Conservation (phyloP, 2,329 filamentous ascomycete species). For the Penicillium brasilianum region DNA sequence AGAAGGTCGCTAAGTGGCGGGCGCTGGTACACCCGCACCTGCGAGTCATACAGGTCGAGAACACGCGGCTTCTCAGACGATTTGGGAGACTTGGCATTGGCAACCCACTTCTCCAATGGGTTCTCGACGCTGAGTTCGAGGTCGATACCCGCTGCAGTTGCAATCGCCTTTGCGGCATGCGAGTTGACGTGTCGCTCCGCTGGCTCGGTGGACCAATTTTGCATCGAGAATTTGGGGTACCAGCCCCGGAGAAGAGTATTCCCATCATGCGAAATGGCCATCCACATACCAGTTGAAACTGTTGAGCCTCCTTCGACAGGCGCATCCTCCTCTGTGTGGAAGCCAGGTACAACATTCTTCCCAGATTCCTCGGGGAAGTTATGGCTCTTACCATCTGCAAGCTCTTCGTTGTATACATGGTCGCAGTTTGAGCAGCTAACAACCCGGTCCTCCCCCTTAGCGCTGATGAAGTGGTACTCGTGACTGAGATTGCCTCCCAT, state of each 20-base stretch:
- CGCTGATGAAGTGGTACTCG: constrained; percentile 85
- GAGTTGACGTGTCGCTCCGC: constrained; percentile 56
- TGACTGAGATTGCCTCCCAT: constrained; percentile 95
- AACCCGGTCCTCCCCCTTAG: constrained; percentile 83
- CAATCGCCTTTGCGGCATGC: constrained; percentile 66
- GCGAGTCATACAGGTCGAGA: constrained; percentile 48
- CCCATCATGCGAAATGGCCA: constrained; percentile 59
- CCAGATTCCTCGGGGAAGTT: constrained; percentile 14
- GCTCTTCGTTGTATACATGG: constrained; percentile 85
- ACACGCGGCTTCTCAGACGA: constrained; percentile 37
- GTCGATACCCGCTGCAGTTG: constrained; percentile 60
- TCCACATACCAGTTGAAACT: constrained; percentile 48
- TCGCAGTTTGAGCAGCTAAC: constrained; percentile 75
- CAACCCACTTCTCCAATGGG: constrained; percentile 59
- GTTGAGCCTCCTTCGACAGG: constrained; percentile 32
- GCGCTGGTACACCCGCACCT: constrained; percentile 46
- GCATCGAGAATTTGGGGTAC: constrained; percentile 59
- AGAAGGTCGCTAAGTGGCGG: constrained; percentile 47
- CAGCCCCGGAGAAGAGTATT: constrained; percentile 72
- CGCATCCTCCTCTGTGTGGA: constrained; percentile 31
- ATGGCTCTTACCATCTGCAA: constrained; percentile 60
- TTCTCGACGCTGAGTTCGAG: constrained; percentile 74
- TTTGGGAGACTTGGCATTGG: constrained; percentile 39
- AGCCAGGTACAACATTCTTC: constrained; percentile 23
- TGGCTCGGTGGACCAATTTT: constrained; percentile 37